A percentile compares a stretch with the other conserved stretches of the same genome.
These are phyloP conservation scores for Claviceps sp. DNA, from an alignment of 2,329 filamentous ascomycete species.

Conservation along the genomic window DNA sequence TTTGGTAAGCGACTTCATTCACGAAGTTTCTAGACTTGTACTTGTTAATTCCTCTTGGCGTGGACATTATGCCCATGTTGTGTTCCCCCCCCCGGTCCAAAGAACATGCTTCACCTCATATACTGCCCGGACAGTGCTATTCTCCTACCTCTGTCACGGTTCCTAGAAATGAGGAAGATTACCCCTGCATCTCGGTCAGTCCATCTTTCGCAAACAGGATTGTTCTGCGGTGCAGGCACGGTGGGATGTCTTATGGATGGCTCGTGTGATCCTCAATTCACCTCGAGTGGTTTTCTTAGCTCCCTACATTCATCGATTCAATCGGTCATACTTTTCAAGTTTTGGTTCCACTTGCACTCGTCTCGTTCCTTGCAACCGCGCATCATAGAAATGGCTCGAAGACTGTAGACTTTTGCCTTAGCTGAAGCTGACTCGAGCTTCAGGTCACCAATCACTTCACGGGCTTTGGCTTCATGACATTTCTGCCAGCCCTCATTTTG, in stretches of 20 bases:
- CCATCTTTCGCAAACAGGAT: constrained; percentile 56
- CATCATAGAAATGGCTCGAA: not conserved
- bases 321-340: not conserved
- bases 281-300: constrained; percentile 44
- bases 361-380: not conserved
- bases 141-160: constrained; percentile 61
- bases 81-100: not conserved
- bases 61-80: constrained; percentile 5
- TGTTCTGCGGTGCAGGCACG: constrained; percentile 56
- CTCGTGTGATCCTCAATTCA: constrained; percentile 44
- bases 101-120: constrained; percentile 29
- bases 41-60: constrained; percentile 6
- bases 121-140: constrained; percentile 65
- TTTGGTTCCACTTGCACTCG: no score
- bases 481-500: constrained; percentile 55
- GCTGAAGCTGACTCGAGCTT: constrained; percentile 10
- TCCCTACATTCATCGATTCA: constrained; percentile 40
- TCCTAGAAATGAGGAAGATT: constrained; percentile 76
- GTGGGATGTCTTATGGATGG: constrained; percentile 65
- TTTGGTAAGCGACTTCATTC: constrained; percentile 49
- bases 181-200: constrained; percentile 49
- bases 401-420: not conserved
- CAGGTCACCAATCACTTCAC: constrained; percentile 19
- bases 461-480: constrained; percentile 25
- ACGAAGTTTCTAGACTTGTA: constrained; percentile 11